A percentile compares a stretch with the other conserved stretches of the same genome.
Conservation (phyloP, 176 grass and related monocot species). For the Phoenix roebelenii region DNA sequence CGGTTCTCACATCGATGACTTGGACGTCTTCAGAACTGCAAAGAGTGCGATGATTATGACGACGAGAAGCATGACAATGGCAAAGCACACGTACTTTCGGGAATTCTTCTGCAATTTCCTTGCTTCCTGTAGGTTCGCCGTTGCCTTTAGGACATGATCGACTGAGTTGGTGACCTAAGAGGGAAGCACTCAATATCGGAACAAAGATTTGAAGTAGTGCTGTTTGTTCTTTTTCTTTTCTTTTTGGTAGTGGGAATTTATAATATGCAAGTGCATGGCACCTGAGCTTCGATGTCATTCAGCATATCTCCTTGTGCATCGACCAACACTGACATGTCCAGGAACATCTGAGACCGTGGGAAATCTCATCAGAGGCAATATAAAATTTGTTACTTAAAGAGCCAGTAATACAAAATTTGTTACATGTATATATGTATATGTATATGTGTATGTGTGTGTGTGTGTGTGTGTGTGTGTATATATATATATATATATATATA, state of each 20-base stretch:
- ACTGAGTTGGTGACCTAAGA: conserved; percentile 32
- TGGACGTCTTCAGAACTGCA: conserved; percentile 21
- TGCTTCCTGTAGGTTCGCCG: conserved; percentile 25
- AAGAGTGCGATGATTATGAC: conserved; percentile 25
- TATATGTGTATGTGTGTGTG: too few species aligned
- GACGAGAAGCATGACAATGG: conserved; percentile 33
- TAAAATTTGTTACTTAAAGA: not conserved
- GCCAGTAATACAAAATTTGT: too few species aligned
- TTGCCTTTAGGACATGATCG: conserved; percentile 36
- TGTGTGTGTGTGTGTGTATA: too few species aligned
- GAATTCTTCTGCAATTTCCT: conserved; percentile 38
- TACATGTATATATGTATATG: too few species aligned
- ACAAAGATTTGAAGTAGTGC: not conserved
- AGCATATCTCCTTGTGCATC: conserved; percentile 48
- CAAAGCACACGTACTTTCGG: conserved; percentile 37
- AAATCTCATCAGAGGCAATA: not conserved
- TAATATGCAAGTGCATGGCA: not conserved
- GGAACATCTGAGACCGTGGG: conserved; percentile 31
- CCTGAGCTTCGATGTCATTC: conserved; percentile 47
- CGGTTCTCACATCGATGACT: not conserved
- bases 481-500: not conserved
- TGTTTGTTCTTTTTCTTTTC: too few species aligned
- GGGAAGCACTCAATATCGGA: not conserved
- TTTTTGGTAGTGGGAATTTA: too few species aligned
- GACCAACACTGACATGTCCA: conserved; percentile 48